phyloP scores from a whole-genome alignment of 805 yeast genomes.

The Pichia deserticola region DNA sequence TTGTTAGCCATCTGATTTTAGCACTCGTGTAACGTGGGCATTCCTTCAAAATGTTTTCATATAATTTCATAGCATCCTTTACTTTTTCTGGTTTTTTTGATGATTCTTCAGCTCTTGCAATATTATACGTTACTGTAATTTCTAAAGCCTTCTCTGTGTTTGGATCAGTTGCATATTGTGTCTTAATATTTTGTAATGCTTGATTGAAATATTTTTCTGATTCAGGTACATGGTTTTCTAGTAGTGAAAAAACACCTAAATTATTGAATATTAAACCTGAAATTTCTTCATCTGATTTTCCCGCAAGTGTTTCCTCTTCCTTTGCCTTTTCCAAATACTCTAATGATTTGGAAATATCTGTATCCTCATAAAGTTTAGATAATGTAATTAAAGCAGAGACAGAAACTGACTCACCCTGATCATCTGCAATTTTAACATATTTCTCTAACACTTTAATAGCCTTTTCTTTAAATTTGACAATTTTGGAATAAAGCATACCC shows the following conservation, averaged over 20 bases:
- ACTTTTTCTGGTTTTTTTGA: slow-evolving; percentile 22
- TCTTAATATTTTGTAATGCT: slow-evolving; percentile 33
- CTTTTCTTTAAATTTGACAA: slow-evolving; percentile 29
- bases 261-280: slow-evolving; percentile 68
- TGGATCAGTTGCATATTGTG: slow-evolving; percentile 14
- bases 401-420: slow-evolving; percentile 49
- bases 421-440: slow-evolving; percentile 56
- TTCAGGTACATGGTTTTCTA: slow-evolving; percentile 34
- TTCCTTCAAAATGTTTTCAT: slow-evolving; percentile 46
- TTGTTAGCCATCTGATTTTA: slow-evolving; percentile 58
- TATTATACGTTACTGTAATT: slow-evolving; percentile 56
- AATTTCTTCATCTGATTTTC: slow-evolving; percentile 35
- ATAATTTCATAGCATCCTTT: slow-evolving; percentile 32
- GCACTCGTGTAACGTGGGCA: slow-evolving; percentile 74
- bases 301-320: slow-evolving; percentile 38
- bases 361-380: slow-evolving; percentile 61
- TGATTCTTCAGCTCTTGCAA: slow-evolving; percentile 58
- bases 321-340: slow-evolving; percentile 39
- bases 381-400: slow-evolving; percentile 62
- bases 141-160: slow-evolving; percentile 21
- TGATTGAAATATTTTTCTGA: slow-evolving; percentile 47
- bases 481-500: slow-evolving; percentile 65
- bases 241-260: slow-evolving; percentile 74
- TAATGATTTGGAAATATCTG: slow-evolving; percentile 60
- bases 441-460: slow-evolving; percentile 63